A percentile compares a stretch with the other conserved stretches of the same genome.
These are phyloP conservation scores for Sporisorium scitamineum DNA, from an alignment of 1,284 basidiomycete species.

Conservation along the genomic window DNA sequence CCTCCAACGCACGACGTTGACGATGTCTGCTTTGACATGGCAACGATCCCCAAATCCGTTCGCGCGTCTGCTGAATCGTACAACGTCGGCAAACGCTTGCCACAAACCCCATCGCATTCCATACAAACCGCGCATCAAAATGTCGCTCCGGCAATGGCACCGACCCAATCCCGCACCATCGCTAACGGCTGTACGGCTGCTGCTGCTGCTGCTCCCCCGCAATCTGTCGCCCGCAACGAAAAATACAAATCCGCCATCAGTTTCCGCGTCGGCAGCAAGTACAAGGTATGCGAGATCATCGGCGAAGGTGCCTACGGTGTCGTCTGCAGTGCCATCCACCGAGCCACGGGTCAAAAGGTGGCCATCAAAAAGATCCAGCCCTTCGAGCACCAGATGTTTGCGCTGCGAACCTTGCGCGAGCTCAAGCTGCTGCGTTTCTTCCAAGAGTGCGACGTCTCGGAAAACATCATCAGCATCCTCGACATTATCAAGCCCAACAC, in stretches of 20 bases:
- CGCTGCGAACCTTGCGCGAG: constrained; percentile 67
- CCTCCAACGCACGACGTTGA: constrained; percentile 28
- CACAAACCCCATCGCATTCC: constrained; percentile 7
- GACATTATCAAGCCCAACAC: constrained; percentile 69
- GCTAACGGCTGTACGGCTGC: not conserved
- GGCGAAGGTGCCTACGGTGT: constrained; percentile 72
- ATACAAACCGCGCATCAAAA: not conserved
- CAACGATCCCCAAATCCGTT: constrained; percentile 24
- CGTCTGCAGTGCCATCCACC: constrained; percentile 70
- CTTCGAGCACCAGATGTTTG: constrained; percentile 69
- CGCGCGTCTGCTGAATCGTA: constrained; percentile 17
- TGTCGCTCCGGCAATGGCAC: not conserved
- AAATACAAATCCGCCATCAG: constrained; percentile 52
- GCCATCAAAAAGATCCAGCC: constrained; percentile 71
- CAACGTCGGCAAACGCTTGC: constrained; percentile 18
- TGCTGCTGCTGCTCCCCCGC: constrained; percentile 14
- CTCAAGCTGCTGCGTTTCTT: constrained; percentile 68
- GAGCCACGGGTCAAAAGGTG: constrained; percentile 69
- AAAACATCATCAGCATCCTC: constrained; percentile 65
- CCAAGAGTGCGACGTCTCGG: constrained; percentile 62
- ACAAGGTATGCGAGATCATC: constrained; percentile 70
- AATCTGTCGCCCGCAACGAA: constrained; percentile 19
- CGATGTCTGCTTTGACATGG: constrained; percentile 34
- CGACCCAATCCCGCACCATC: constrained; percentile 1
- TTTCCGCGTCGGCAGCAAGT: constrained; percentile 64